These are phyloP conservation scores for Penstemon barbatus DNA, from an alignment of 257 asterid species.

Conservation along the genomic window DNA sequence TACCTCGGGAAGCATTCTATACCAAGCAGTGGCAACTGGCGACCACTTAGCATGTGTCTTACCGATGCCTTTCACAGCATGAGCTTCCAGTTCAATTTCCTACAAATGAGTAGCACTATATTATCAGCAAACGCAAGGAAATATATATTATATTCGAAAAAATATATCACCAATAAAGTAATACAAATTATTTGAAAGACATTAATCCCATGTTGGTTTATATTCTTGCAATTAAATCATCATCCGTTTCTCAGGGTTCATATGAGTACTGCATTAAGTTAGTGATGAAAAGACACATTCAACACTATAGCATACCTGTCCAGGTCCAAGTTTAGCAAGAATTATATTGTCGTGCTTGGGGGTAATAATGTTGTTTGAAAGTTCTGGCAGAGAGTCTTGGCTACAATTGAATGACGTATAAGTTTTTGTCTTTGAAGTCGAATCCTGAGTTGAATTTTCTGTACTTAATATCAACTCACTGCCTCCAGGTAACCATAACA, in stretches of 20 bases:
- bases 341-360: slow-evolving; percentile 61
- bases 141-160: not conserved
- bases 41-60: slow-evolving; percentile 99
- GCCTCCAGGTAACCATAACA: slow-evolving; percentile 84
- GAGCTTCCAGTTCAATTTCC: slow-evolving; percentile 98
- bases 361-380: slow-evolving; percentile 49
- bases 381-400: slow-evolving; percentile 69
- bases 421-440: slow-evolving; percentile 54
- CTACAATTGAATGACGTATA: slow-evolving; percentile 74
- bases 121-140: slow-evolving; percentile 3
- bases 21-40: slow-evolving; percentile 98
- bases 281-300: slow-evolving; percentile 15
- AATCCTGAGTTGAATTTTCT: slow-evolving; percentile 41
- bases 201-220: not conserved
- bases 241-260: slow-evolving; percentile 17
- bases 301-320: slow-evolving; percentile 59
- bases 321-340: slow-evolving; percentile 81
- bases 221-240: slow-evolving; percentile 10
- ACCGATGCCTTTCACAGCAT: slow-evolving; percentile 94
- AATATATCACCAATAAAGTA: slow-evolving; percentile 19
- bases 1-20: slow-evolving; percentile 99
- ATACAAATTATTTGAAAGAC: slow-evolving; percentile 7
- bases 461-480: slow-evolving; percentile 58
- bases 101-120: slow-evolving; percentile 32
- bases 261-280: not conserved